phyloP scores from a whole-genome alignment of 257 asterid species.

The Solanum pinnatisectum region DNA sequence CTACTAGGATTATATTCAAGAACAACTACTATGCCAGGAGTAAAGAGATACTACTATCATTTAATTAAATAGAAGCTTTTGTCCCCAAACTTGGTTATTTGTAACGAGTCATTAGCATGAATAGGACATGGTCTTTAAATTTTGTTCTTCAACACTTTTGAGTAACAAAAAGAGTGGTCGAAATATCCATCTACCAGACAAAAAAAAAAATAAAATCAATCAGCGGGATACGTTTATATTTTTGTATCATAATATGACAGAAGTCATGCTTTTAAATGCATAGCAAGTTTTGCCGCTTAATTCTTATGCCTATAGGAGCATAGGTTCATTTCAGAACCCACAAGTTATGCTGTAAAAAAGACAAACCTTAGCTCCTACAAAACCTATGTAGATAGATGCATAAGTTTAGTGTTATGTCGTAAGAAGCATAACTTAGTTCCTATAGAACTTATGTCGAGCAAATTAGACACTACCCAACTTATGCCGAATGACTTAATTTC shows the following conservation, averaged over 20 bases:
- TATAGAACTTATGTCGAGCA: neutral
- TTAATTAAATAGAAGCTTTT: too few relatives aligned
- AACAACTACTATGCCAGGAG: neutral
- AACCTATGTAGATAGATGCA: neutral
- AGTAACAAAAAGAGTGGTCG: neutral
- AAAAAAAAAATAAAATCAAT: too few relatives aligned
- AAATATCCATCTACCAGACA: too few relatives aligned
- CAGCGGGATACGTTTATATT: fast-evolving
- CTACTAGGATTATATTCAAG: neutral
- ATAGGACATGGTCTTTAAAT: neutral
- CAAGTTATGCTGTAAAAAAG: neutral
- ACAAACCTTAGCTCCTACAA: neutral
- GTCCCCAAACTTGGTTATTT: too few relatives aligned
- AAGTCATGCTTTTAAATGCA: neutral
- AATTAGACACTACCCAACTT: neutral
- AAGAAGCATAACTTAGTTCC: neutral
- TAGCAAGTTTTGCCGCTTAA: neutral
- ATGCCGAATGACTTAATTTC: neutral
- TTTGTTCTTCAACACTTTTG: neutral
- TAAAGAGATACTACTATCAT: too few relatives aligned
- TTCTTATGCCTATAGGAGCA: neutral
- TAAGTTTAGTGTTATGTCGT: neutral
- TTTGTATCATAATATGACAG: neutral
- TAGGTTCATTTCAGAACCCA: too few relatives aligned
- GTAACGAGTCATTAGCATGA: neutral